Evolutionary conservation across 495 filamentous ascomycete genomes (phyloP), one percentile per base, ranked within the genome.

Genomic region (Tuber umbilicatum): DNA sequence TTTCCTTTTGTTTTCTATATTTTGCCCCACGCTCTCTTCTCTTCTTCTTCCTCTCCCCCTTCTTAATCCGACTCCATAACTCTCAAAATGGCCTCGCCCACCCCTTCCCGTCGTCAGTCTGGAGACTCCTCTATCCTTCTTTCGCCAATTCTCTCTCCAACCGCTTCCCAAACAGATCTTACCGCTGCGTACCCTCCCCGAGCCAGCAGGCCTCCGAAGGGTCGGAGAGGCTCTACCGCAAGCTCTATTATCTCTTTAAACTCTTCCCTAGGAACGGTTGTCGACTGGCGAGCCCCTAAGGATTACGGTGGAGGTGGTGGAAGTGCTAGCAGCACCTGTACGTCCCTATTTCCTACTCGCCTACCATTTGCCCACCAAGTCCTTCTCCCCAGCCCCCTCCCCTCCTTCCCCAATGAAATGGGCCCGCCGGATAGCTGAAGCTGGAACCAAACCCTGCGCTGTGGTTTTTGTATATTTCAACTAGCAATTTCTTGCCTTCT

Each of bases 401-500:
- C 71, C 42, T 73, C 75, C 75, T 73, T 40, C 72, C 37, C 73
- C 55, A 40, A 55, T 42, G 31, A 70, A 70, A 42, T 79, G 47
- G 71, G 45, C 39, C 50, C 69, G 35, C 42, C 35, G 41, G 71
- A 55, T 72, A 50, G 72, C 77, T 79, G 69, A 78, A 64, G 55
- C 55, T 35, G 14, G 27, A 64, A 76, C 72, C 42, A 38, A 73
- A n/a, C n/a, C 64, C 23, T 45, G 14, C 39, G 27, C 55, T 64
- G 55, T 4, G 55, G 55, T 35, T 35, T 64, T 35, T 64, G 19
- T 64, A 64, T 35, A 64, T 64, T 64, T 64, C 55, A 35, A 72
- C 27, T 81, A 93, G 92, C 95, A 74, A 98, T 99, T 80, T 97
- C 95, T 38, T 95, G 92, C 5, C 88, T 99, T 21, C 87, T 98